Percentiles rank a stretch among this genome's conserved stretches.
These are phyloP conservation scores for Nothopassalora personata DNA, from an alignment of 2,329 filamentous ascomycete genomes.

Conservation along the genomic window DNA sequence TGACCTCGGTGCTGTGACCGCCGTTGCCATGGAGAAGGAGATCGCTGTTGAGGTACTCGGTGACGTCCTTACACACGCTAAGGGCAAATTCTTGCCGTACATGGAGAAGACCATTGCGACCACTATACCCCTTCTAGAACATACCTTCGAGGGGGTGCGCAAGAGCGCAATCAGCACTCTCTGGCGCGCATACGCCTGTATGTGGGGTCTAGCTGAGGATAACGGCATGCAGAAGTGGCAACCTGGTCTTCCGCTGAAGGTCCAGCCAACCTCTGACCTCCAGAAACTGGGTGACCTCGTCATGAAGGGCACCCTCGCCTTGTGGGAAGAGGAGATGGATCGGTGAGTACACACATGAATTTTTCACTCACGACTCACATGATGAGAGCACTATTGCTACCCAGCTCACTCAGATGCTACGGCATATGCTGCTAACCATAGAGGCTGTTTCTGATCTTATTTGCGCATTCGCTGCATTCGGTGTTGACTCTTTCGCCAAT, in stretches of 20 bases:
- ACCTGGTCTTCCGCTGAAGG: constrained; percentile 76
- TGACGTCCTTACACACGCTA: constrained; percentile 84
- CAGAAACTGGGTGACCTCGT: constrained; percentile 81
- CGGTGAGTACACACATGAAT: constrained; percentile 60
- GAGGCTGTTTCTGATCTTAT: constrained; percentile 47
- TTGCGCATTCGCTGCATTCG: neutral
- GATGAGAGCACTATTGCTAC: constrained; percentile 91
- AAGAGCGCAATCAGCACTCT: constrained; percentile 87
- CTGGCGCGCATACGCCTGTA: constrained; percentile 87
- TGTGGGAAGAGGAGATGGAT: constrained; percentile 88
- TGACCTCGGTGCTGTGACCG: constrained; percentile 76
- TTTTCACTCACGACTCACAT: constrained; percentile 41
- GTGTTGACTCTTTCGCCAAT: constrained; percentile 26
- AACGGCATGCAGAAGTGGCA: constrained; percentile 76
- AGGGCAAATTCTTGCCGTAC: constrained; percentile 72
- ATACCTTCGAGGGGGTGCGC: constrained; percentile 87
- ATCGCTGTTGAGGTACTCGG: constrained; percentile 93
- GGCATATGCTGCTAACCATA: constrained; percentile 33
- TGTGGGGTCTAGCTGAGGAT: constrained; percentile 83
- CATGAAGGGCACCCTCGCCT: constrained; percentile 72
- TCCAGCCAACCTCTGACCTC: constrained; percentile 71
- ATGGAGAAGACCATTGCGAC: constrained; percentile 83
- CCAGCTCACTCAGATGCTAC: constrained; percentile 99
- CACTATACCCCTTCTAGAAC: constrained; percentile 74
- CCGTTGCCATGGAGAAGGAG: constrained; percentile 91